phyloP scores from a whole-genome alignment of 2,329 filamentous ascomycete genomes.

The Fusarium palustre region DNA sequence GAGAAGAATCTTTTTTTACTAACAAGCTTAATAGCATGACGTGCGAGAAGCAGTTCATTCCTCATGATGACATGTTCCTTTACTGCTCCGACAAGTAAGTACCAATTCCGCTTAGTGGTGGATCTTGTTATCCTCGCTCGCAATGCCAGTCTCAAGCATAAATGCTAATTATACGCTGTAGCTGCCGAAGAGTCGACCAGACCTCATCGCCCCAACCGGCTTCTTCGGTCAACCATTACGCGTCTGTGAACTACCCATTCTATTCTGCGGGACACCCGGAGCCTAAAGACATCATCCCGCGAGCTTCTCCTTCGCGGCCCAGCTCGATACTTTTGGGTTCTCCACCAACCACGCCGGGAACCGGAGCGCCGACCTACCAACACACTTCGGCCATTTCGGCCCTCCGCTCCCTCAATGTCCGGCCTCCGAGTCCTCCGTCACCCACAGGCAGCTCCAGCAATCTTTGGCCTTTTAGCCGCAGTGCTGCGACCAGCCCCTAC shows the following conservation, averaged over 20 bases:
- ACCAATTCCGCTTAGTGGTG: conserved; percentile 30
- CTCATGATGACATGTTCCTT: conserved; percentile 66
- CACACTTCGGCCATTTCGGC: conserved; percentile 67
- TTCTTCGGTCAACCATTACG: conserved; percentile 49
- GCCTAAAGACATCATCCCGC: conserved; percentile 71
- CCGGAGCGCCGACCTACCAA: conserved; percentile 50
- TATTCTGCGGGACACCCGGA: conserved; percentile 62
- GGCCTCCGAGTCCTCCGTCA: conserved; percentile 67
- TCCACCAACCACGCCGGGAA: conserved; percentile 62
- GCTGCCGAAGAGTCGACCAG: conserved; percentile 67
- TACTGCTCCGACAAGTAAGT: conserved; percentile 74
- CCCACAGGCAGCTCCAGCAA: conserved; percentile 58
- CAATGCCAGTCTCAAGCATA: conserved; percentile 16
- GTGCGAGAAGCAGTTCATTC: conserved; percentile 74
- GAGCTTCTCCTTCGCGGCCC: conserved; percentile 71
- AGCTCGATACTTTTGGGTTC: conserved; percentile 66
- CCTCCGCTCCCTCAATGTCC: conserved; percentile 65
- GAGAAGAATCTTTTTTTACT: conserved; percentile 29
- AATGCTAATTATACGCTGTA: conserved; percentile 49
- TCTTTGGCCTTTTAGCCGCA: conserved; percentile 67
- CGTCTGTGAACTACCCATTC: conserved; percentile 56
- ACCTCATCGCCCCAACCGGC: conserved; percentile 50
- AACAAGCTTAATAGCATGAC: conserved; percentile 64
- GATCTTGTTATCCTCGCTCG: conserved; percentile 23
- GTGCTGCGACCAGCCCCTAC: conserved; percentile 63